Conservation (phyloP, 768 basidiomycete genomes). For the Russula sp. region DNA sequence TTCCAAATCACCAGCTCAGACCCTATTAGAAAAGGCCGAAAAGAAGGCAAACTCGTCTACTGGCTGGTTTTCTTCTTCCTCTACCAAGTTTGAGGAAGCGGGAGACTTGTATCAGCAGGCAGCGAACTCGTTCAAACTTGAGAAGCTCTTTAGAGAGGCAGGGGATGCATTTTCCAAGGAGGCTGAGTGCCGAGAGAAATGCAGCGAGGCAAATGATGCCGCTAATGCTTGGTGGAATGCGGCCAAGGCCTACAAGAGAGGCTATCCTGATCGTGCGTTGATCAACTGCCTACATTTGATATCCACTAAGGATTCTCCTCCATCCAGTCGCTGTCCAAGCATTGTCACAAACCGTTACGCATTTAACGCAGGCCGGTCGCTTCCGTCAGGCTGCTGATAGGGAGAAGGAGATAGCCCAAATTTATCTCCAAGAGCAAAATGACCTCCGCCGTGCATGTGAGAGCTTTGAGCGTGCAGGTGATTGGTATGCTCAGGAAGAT, state of each 20-base stretch:
- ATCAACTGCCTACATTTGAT: neutral
- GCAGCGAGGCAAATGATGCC: conserved; percentile 89
- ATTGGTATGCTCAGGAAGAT: conserved; percentile 98
- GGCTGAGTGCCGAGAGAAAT: conserved; percentile 89
- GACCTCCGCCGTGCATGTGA: conserved; percentile 87
- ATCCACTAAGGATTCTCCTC: conserved; percentile 1
- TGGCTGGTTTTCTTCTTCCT: conserved; percentile 85
- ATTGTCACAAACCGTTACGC: conserved; percentile 75
- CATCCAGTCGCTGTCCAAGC: conserved; percentile 82
- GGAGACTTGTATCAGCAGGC: conserved; percentile 95
- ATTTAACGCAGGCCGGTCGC: conserved; percentile 79
- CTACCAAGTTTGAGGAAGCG: conserved; percentile 89
- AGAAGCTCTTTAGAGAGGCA: conserved; percentile 87
- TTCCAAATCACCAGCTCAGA: conserved; percentile 73
- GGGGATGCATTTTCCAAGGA: conserved; percentile 92
- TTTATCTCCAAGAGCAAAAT: conserved; percentile 78
- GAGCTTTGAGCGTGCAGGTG: conserved; percentile 85
- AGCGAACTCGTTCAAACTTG: conserved; percentile 89
- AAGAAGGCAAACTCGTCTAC: conserved; percentile 84
- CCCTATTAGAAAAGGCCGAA: conserved; percentile 80
- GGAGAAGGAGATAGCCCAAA: conserved; percentile 95
- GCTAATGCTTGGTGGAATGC: conserved; percentile 99
- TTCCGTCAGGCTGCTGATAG: conserved; percentile 98
- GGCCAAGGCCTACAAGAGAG: conserved; percentile 92
- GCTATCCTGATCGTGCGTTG: conserved; percentile 71